Evolutionary conservation across 495 filamentous ascomycete species (phyloP).

Genomic region (Terfezia boudieri): DNA sequence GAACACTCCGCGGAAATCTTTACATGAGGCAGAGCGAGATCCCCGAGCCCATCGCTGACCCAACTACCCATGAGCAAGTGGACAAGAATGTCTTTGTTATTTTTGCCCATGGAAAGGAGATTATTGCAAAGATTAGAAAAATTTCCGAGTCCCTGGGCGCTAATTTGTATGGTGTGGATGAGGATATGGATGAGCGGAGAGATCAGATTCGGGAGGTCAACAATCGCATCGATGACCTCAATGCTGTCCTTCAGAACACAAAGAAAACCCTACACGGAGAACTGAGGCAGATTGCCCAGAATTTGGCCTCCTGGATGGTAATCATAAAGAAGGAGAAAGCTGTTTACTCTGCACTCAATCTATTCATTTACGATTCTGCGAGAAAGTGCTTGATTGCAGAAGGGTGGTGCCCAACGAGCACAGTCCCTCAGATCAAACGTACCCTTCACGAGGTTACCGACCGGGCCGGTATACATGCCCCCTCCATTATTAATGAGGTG

Average conservation of each 20-base stretch:
- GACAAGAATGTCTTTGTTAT: conserved; percentile 99
- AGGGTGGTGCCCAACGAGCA: conserved; percentile 87
- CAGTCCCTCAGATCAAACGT: conserved; percentile 76
- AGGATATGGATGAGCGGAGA: conserved; percentile 77
- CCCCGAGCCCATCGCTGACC: conserved; percentile 80
- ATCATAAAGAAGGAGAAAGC: conserved; percentile 96
- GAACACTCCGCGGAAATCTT: conserved; percentile 86
- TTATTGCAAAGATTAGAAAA: conserved; percentile 94
- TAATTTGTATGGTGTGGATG: conserved; percentile 86
- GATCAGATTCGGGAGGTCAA: conserved; percentile 97
- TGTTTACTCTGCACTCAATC: conserved; percentile 89
- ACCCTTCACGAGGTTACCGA: conserved; percentile 93
- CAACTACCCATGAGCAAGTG: conserved; percentile 67
- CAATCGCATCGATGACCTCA: conserved; percentile 67
- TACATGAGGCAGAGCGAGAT: conserved; percentile 99
- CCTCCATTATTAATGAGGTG: conserved; percentile 95
- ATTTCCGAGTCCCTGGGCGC: conserved; percentile 94
- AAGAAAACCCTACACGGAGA: conserved; percentile 86
- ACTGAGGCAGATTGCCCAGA: conserved; percentile 74
- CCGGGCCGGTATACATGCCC: conserved; percentile 76
- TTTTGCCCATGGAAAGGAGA: conserved; percentile 94
- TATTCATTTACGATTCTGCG: conserved; percentile 87
- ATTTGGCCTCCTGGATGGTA: conserved; percentile 84
- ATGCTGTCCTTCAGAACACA: conserved; percentile 83
- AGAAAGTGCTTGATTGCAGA: conserved; percentile 93